Base-by-base conservation (phyloP, 1,284 basidiomycete genomes). In the Apiotrichum gamsii region DNA sequence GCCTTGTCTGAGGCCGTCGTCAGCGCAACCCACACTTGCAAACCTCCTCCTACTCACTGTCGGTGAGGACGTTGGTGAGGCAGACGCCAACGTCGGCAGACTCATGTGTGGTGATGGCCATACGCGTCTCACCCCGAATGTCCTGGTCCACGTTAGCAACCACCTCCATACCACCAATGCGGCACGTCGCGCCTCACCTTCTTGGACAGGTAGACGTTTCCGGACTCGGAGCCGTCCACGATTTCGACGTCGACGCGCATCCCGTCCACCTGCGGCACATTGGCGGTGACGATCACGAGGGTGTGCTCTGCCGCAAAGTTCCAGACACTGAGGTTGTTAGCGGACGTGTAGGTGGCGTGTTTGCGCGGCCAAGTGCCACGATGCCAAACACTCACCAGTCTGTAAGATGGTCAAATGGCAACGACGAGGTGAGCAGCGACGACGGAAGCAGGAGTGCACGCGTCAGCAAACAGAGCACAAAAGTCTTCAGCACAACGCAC, bases 1-100 rank as follows among this genome's bases (percentile, higher is more conserved):
- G 34, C 8, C n/a, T 43, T 44, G 39, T 32, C 34, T 29, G 39
- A n/a, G n/a, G n/a, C n/a, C 94, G 69, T 64, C 97, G 64, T 97
- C 93, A 35, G 96, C 15, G 29, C 35, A 21, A 30, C 10, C 19
- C 11, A 28, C 6, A 28, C 25, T 11, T 6, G 20, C 11, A 28
- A 28, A 28, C 25, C 25, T 6, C 25, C 25, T 28, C n/a, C n/a
- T n/a, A 80, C 84, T 58, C 58, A 90, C 88, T 77, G 46, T 78
- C 73, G 40, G 84, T 80, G 44, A 90, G 64, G 41, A 79, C 76
- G 67, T 97, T 97, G 68, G 77, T 85, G 67, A 98, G 82, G 75
- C 94, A 98, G 2, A 97, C 90, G 1, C 94, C 94, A 6, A 98
- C 82, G 65, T 98, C 91, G 3, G 89, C 91, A 43, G 93, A 87